Conservation (phyloP, 2,329 filamentous ascomycete genomes). For the Paraconiothyrium brasiliense region DNA sequence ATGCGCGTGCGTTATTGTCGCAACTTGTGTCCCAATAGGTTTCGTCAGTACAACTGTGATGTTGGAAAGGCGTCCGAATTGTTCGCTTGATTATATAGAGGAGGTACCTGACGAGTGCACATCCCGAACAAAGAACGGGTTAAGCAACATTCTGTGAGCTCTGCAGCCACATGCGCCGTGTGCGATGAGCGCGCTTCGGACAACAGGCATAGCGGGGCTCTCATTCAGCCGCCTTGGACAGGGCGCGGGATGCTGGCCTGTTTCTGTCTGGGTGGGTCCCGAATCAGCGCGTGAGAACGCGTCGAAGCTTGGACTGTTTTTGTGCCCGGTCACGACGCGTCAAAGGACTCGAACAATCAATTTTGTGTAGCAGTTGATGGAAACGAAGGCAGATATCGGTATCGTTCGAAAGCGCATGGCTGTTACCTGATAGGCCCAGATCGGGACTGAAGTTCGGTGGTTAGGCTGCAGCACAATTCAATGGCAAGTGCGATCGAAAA, state of each 20-base stretch:
- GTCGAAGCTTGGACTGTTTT: constrained; percentile 35
- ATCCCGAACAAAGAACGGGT: neutral
- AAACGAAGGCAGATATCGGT: constrained; percentile 26
- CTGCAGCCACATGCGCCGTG: too few species aligned
- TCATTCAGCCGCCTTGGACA: constrained; percentile 42
- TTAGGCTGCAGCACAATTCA: constrained; percentile 12
- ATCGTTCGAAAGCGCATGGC: constrained; percentile 22
- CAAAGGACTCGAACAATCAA: constrained; percentile 15
- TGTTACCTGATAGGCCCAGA: neutral
- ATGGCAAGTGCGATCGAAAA: constrained; percentile 18
- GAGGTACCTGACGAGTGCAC: neutral
- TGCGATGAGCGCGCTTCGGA: constrained; percentile 16
- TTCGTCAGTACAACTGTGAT: too few species aligned
- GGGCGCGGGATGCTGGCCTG: constrained; percentile 25
- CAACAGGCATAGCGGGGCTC: constrained; percentile 29
- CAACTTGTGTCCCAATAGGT: neutral
- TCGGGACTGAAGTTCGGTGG: neutral
- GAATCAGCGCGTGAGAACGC: constrained; percentile 45
- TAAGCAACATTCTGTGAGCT: neutral
- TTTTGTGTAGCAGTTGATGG: constrained; percentile 9
- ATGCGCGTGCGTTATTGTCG: neutral
- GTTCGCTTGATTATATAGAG: too few species aligned
- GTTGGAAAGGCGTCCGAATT: too few species aligned
- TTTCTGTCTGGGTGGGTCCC: constrained; percentile 29
- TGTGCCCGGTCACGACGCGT: constrained; percentile 24